These are phyloP conservation scores for Rhodamnia rubescens DNA, from an alignment of 345 rosid genomes.

Conservation along the genomic window DNA sequence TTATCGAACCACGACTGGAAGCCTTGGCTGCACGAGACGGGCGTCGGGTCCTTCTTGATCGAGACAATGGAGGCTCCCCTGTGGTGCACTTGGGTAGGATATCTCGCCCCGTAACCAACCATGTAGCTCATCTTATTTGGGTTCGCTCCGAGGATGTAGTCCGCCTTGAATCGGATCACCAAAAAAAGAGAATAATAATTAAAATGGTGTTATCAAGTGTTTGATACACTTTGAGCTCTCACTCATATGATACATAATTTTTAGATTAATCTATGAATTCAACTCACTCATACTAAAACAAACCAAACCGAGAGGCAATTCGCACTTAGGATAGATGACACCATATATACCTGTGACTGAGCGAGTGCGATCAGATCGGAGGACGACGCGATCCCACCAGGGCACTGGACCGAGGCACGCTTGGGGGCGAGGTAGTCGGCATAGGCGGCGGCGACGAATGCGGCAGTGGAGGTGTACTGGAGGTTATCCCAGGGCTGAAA, in stretches of 20 bases:
- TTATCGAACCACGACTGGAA: conserved; percentile 25
- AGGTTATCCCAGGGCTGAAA: conserved; percentile 21
- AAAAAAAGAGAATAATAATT: background rate
- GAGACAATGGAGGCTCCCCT: conserved; percentile 35
- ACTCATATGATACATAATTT: background rate
- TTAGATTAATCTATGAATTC: background rate
- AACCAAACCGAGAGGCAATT: background rate
- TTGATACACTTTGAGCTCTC: background rate
- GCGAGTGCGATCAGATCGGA: conserved; percentile 19
- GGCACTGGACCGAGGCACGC: conserved; percentile 18
- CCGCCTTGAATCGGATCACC: conserved; percentile 3
- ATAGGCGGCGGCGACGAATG: conserved; percentile 14
- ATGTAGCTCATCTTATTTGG: conserved; percentile 37
- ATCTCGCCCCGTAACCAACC: conserved; percentile 40
- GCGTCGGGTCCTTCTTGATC: conserved; percentile 5
- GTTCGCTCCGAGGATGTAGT: conserved; percentile 38
- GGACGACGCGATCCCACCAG: conserved; percentile 14
- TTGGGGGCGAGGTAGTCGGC: conserved; percentile 19
- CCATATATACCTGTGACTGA: conserved; percentile 25
- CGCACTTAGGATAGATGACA: background rate
- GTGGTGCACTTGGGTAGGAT: conserved; percentile 34
- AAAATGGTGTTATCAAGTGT: background rate
- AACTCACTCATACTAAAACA: background rate
- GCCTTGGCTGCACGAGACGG: conserved; percentile 26
- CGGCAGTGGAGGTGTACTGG: conserved; percentile 13